Evolutionary conservation across 2,329 filamentous ascomycete species (phyloP).

Genomic region (Dendryphion nanum): DNA sequence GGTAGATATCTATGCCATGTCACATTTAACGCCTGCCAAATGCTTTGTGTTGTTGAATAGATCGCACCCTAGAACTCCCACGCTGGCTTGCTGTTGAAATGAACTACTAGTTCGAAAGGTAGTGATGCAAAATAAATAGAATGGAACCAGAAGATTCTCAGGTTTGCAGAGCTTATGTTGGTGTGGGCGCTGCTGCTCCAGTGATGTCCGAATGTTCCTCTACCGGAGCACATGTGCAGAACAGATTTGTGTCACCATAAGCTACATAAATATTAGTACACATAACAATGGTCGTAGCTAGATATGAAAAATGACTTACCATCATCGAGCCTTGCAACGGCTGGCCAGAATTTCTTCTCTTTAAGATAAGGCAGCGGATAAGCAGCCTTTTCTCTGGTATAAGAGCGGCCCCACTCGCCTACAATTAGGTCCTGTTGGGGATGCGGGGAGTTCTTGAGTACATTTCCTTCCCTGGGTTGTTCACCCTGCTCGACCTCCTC

Average conservation of each 20-base stretch:
- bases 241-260: slow-evolving; percentile 87
- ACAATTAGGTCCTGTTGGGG: slow-evolving; percentile 75
- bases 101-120: no score
- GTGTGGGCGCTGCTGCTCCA: slow-evolving; percentile 30
- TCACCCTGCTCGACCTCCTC: slow-evolving; percentile 76
- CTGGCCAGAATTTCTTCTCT: slow-evolving; percentile 99
- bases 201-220: slow-evolving; percentile 46
- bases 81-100: no score
- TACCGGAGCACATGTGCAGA: slow-evolving; percentile 90
- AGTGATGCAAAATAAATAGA: no score
- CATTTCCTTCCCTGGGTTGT: slow-evolving; percentile 72
- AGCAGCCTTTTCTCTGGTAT: slow-evolving; percentile 77
- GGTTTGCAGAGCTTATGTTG: no score
- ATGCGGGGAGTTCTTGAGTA: slow-evolving; percentile 88
- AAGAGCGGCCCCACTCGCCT: slow-evolving; percentile 78
- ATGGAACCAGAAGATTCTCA: no score
- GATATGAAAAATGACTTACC: slow-evolving; percentile 57
- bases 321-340: slow-evolving; percentile 82
- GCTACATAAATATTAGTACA: slow-evolving; percentile 51
- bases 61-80: no score
- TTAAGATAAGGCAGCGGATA: slow-evolving; percentile 79
- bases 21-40: no score
- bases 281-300: slow-evolving; percentile 13
- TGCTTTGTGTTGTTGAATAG: no score
- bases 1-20: no score